A percentile compares a stretch with the other conserved stretches of the same genome.
These are phyloP conservation scores for Eruca vesicaria DNA, from an alignment of 441 rosid genomes.

Conservation along the genomic window DNA sequence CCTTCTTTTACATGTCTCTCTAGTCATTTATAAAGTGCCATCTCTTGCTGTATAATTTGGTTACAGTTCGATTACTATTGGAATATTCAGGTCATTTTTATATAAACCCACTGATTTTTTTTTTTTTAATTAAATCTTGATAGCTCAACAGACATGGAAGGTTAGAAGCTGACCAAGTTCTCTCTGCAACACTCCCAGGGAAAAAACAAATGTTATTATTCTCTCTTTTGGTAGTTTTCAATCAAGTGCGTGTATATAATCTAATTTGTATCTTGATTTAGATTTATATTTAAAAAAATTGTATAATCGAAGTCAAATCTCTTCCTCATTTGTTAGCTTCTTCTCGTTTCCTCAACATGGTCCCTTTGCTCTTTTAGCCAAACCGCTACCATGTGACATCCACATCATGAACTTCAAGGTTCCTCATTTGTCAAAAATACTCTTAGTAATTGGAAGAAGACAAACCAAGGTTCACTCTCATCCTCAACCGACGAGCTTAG, in stretches of 20 bases:
- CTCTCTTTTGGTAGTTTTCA: background rate
- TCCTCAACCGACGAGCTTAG: slow-evolving; percentile 74
- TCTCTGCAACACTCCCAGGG: slow-evolving; percentile 16
- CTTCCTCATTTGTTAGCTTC: too few relatives aligned
- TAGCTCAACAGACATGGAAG: slow-evolving; percentile 15
- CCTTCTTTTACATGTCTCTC: background rate
- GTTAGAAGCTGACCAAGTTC: background rate
- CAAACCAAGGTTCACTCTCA: slow-evolving; percentile 66
- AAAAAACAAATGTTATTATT: background rate
- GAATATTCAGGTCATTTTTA: background rate
- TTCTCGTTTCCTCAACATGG: slow-evolving; percentile 33
- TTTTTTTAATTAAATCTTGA: background rate
- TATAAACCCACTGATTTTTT: background rate
- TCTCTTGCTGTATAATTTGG: background rate
- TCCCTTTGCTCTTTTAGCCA: slow-evolving; percentile 71
- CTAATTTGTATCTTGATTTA: slow-evolving; percentile 19
- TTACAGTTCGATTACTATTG: background rate
- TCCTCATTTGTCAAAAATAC: slow-evolving; percentile 74
- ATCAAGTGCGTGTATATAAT: background rate
- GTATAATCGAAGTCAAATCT: too few relatives aligned
- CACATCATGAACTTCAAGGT: slow-evolving; percentile 88
- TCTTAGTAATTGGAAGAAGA: slow-evolving; percentile 47
- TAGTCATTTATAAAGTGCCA: background rate
- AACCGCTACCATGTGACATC: slow-evolving; percentile 81
- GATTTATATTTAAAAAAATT: background rate